Evolutionary conservation across 495 filamentous ascomycete genomes (phyloP).

Genomic region (Hypoxylon trugodes): DNA sequence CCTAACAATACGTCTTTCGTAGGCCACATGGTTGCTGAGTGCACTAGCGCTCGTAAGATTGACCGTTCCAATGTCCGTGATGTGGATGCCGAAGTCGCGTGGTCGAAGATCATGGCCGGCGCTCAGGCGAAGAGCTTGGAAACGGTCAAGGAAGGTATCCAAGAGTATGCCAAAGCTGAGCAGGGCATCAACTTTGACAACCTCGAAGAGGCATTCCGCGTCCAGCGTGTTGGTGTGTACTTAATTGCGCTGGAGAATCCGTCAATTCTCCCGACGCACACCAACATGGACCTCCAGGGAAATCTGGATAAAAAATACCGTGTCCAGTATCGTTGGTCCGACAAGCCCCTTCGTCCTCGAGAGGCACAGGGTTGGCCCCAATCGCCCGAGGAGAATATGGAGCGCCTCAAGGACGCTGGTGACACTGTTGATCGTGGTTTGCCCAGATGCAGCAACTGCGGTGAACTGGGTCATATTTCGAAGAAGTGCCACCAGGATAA

Average conservation of each 20-base stretch:
- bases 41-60: conserved; percentile 73
- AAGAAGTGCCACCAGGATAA: conserved; percentile 73
- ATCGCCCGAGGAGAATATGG: conserved; percentile 71
- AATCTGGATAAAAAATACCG: conserved; percentile 77
- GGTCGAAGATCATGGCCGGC: conserved; percentile 70
- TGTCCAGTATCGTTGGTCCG: conserved; percentile 71
- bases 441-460: conserved; percentile 75
- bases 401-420: conserved; percentile 77
- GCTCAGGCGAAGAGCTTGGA: conserved; percentile 72
- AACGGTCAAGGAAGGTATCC: conserved; percentile 75
- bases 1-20: conserved; percentile 2
- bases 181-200: conserved; percentile 71
- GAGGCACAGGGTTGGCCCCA: conserved; percentile 70
- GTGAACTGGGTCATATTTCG: conserved; percentile 75
- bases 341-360: conserved; percentile 70
- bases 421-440: conserved; percentile 70
- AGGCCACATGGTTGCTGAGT: conserved; percentile 74
- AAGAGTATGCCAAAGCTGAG: conserved; percentile 76
- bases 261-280: conserved; percentile 66
- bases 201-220: conserved; percentile 78
- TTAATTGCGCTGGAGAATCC: conserved; percentile 80
- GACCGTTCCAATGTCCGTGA: conserved; percentile 68
- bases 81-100: conserved; percentile 70
- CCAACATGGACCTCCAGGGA: conserved; percentile 85
- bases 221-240: conserved; percentile 67